Percentiles rank a stretch among this genome's conserved stretches.
Conservation (phyloP, 1,284 basidiomycete genomes). For the Ceratobasidium sp. region DNA sequence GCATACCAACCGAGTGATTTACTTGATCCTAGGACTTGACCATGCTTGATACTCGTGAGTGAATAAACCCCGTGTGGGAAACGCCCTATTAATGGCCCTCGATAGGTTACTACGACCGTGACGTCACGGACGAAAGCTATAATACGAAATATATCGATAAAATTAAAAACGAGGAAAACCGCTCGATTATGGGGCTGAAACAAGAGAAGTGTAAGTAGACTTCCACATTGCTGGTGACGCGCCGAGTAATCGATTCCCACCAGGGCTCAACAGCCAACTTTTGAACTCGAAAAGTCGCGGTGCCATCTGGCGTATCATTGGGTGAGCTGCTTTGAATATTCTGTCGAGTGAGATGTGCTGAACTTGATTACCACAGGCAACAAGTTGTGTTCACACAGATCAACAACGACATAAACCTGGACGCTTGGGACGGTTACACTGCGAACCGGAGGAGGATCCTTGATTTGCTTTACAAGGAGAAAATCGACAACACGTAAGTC, state of each 20-base stretch:
- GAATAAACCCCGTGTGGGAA: not conserved
- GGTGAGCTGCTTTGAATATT: constrained; percentile 51
- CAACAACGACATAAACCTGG: constrained; percentile 54
- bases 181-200: constrained; percentile 64
- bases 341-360: not conserved
- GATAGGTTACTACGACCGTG: constrained; percentile 66
- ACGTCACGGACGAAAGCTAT: constrained; percentile 68
- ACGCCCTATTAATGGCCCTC: not conserved
- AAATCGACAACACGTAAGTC: constrained; percentile 60
- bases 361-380: constrained; percentile 53
- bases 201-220: constrained; percentile 62
- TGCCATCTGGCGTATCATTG: constrained; percentile 66
- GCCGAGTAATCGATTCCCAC: not conserved
- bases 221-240: not conserved
- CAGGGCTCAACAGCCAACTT: constrained; percentile 64
- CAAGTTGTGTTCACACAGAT: constrained; percentile 64
- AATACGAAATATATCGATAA: constrained; percentile 56
- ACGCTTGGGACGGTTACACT: constrained; percentile 71
- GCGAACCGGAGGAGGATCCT: constrained; percentile 65
- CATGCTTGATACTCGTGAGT: constrained; percentile 52
- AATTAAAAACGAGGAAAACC: constrained; percentile 48
- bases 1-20: constrained; percentile 50
- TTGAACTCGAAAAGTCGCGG: constrained; percentile 59
- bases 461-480: constrained; percentile 60
- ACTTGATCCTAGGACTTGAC: constrained; percentile 46